Conservation (phyloP, 805 yeast genomes). For the Hanseniaspora occidentalis region DNA sequence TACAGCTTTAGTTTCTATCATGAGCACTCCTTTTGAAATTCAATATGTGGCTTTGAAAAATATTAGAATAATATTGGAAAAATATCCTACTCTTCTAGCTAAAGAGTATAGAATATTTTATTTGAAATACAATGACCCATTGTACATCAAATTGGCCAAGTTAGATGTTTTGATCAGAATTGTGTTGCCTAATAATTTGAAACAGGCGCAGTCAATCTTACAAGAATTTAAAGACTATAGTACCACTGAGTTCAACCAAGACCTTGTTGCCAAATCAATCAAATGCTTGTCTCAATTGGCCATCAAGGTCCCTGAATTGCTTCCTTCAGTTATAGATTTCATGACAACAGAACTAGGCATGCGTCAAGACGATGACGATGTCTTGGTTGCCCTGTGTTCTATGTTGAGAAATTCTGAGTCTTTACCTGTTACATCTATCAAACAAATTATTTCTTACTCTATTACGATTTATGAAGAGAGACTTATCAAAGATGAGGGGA, state of each 20-base stretch:
- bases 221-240: constrained; percentile 71
- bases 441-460: constrained; percentile 33
- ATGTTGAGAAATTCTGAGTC: constrained; percentile 48
- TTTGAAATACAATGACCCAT: constrained; percentile 76
- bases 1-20: constrained; percentile 77
- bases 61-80: constrained; percentile 78
- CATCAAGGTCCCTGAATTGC: constrained; percentile 40
- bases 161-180: constrained; percentile 62
- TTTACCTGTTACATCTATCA: constrained; percentile 25
- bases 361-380: constrained; percentile 31
- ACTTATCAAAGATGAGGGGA: constrained; percentile 17
- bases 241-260: constrained; percentile 65
- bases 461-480: neutral
- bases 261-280: constrained; percentile 40
- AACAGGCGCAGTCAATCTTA: constrained; percentile 44
- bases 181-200: constrained; percentile 25
- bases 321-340: constrained; percentile 46
- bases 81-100: constrained; percentile 67
- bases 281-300: constrained; percentile 42
- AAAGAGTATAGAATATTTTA: constrained; percentile 82
- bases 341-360: constrained; percentile 35
- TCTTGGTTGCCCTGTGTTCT: constrained; percentile 47
- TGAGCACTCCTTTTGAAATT: constrained; percentile 71
- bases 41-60: constrained; percentile 90
- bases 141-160: constrained; percentile 65